Evolutionary conservation across 257 asterid genomes (phyloP), one percentile per base, ranked within the genome.

Genomic region (Solanum lycopersicoides): DNA sequence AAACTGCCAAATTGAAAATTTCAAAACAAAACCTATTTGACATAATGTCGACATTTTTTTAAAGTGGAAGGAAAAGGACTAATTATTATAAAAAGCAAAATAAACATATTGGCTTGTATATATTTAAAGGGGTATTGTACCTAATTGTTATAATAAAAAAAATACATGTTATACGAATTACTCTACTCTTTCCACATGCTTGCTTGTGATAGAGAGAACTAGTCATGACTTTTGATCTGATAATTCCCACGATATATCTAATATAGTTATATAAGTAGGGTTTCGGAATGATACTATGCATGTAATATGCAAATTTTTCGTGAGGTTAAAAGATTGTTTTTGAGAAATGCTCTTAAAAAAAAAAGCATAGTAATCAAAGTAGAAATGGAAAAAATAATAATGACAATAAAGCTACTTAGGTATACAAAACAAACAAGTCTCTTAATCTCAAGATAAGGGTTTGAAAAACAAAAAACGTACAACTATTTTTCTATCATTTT

Each of bases 31-130:
- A 10, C 4, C 15, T 42, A 34, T 53, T 44, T 35, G 50, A 53
- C 87, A 72, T 41, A 83, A 87, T 87, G 89, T 83, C 85, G 85
- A 87, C 89, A 87, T 83, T 56, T 23, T 15, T 7, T 83, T 87
- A 32, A 79, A 23, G 28, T 41, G 21, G 60, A 15, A 83, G 18
- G 47, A 53, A 83, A n/a, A 14, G 12, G 18, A 32, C 11, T 53
- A 3, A 16, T 6, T 16, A 16, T 7, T 16, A 6, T 53, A 53
- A 53, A 21, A 75, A 41, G 56, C 21, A 41, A 41, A 75, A 75
- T 41, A 41, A 75, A 75, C 6, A 41, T 12, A 75, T 41, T 75
- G 34, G 34, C 41, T 75, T 41, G 13, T 41, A n/a, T 63, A 23
- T 21, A 60, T 74, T 28, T 75, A 75, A 39, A 21, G 41, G 59